phyloP scores from a whole-genome alignment of 257 asterid species.

The Plantago major region DNA sequence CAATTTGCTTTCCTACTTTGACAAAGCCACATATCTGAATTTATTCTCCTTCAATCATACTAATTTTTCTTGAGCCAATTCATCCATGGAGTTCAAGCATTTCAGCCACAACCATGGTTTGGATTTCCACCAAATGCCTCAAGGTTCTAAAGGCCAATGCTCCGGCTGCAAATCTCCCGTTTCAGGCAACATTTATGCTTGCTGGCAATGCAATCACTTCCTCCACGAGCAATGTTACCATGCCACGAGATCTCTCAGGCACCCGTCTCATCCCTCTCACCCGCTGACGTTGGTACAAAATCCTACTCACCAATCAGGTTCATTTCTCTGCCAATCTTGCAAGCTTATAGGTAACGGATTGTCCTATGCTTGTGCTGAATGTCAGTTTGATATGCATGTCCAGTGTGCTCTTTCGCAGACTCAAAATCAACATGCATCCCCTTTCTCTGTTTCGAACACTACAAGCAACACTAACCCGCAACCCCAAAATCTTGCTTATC shows the following conservation, averaged over 20 bases:
- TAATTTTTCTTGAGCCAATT: not conserved
- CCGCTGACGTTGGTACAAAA: slow-evolving; percentile 50
- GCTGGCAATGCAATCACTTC: slow-evolving; percentile 63
- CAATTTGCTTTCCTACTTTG: too few relatives aligned
- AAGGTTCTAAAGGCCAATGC: slow-evolving; percentile 49
- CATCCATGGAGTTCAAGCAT: slow-evolving; percentile 48
- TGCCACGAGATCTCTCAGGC: slow-evolving; percentile 42
- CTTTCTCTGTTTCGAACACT: not conserved
- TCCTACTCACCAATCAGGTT: slow-evolving; percentile 50
- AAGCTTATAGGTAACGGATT: slow-evolving; percentile 42
- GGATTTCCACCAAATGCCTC: slow-evolving; percentile 39
- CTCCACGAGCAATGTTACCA: slow-evolving; percentile 55
- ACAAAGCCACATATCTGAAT: too few relatives aligned
- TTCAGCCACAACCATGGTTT: slow-evolving; percentile 67
- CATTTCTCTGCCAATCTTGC: slow-evolving; percentile 55
- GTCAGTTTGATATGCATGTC: slow-evolving; percentile 64
- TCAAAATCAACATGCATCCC: too few relatives aligned
- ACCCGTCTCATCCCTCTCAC: slow-evolving; percentile 47
- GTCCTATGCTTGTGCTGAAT: slow-evolving; percentile 54
- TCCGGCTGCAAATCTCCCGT: slow-evolving; percentile 50
- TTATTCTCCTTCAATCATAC: slow-evolving; percentile 2
- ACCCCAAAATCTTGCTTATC: not conserved
- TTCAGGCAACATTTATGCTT: slow-evolving; percentile 36
- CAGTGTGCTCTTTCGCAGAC: slow-evolving; percentile 41
- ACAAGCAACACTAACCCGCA: not conserved